Evolutionary conservation across 2,329 filamentous ascomycete genomes (phyloP).

Genomic region (Venturia oleaginea): DNA sequence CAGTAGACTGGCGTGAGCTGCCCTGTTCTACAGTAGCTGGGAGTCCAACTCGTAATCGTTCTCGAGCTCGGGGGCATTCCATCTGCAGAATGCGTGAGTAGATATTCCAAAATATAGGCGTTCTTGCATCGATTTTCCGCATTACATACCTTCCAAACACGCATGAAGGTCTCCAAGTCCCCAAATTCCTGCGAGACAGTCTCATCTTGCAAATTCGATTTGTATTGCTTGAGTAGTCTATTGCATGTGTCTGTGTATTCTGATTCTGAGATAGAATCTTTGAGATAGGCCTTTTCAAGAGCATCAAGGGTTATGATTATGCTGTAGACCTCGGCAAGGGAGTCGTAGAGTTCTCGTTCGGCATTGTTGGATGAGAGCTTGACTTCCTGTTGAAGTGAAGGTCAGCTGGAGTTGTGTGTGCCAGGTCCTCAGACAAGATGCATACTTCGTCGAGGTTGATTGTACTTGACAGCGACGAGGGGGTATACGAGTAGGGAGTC

Average conservation of each 20-base stretch:
- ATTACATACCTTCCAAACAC: conserved; percentile 68
- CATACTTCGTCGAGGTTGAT: conserved; percentile 87
- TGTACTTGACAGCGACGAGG: conserved; percentile 70
- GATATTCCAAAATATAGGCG: not conserved
- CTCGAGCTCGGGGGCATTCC: conserved; percentile 87
- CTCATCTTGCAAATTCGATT: conserved; percentile 84
- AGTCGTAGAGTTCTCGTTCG: conserved; percentile 90
- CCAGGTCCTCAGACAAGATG: not conserved
- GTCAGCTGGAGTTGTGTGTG: conserved; percentile 3
- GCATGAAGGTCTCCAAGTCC: conserved; percentile 83
- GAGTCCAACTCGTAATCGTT: conserved; percentile 84
- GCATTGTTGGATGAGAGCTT: conserved; percentile 79
- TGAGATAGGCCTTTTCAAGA: conserved; percentile 91
- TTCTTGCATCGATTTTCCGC: not conserved
- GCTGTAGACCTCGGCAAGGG: conserved; percentile 92
- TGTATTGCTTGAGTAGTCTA: conserved; percentile 90
- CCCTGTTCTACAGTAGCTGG: conserved; percentile 62
- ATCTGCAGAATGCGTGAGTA: conserved; percentile 47
- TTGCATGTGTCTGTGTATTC: conserved; percentile 97
- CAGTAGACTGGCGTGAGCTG: conserved; percentile 21
- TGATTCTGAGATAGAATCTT: conserved; percentile 82
- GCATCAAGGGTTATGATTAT: conserved; percentile 94
- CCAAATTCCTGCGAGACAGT: conserved; percentile 81
- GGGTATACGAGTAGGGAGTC: conserved; percentile 84
- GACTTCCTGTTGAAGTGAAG: conserved; percentile 57